Base-by-base conservation (phyloP, 257 asterid species). In the Ligustrum vulgare region DNA sequence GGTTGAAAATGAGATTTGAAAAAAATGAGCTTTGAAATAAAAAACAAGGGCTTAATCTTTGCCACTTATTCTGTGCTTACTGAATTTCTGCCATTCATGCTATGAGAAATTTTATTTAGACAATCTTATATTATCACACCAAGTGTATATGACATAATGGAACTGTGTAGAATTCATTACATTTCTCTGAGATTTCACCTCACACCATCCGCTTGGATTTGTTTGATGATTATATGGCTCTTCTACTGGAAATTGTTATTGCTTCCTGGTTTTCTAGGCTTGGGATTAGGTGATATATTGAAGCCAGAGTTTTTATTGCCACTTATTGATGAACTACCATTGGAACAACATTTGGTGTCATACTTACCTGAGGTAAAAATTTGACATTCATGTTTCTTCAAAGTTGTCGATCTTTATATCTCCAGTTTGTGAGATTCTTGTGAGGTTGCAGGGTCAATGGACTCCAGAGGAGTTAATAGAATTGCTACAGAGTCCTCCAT, bases 271-370 rank as follows among this genome's bases (percentile, higher is more conserved):
- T 78, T 66, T 81, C 36, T 70, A 94, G 99, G 94, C 75, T 83
- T 95, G 84, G 99, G 93, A 56, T 82, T 93, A 83, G 97, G 96
- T 72, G 98, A 95, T 80, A 95, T 95, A 72, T 87, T 95, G 84
- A 95, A 82, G 90, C 99, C 99, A 18, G 98, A 95, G 75, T 80
- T 83, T 72, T 76, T 95, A 66, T 66, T 81, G 80, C 96, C 97
- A 0, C 82, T 93, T 80, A 78, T 95, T 64, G 80, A 86, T 36
- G 98, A 86, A 80, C 82, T 91, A 67, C 90, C 91, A 64, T 71
- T 90, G 51, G 91, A 87, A 82, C 89, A 88, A 81, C 89, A 89
- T 69, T 83, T 95, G 81, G 84, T 80, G 39, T 86, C 98, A 32
- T 73, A 89, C 81, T 85, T 95, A 72, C 99, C 98, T 0, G 94